Percentiles rank a stretch among this genome's conserved stretches.
Evolutionary conservation across 2,329 filamentous ascomycete species (phyloP).

Genomic region (Ceratocystis smalleyi): DNA sequence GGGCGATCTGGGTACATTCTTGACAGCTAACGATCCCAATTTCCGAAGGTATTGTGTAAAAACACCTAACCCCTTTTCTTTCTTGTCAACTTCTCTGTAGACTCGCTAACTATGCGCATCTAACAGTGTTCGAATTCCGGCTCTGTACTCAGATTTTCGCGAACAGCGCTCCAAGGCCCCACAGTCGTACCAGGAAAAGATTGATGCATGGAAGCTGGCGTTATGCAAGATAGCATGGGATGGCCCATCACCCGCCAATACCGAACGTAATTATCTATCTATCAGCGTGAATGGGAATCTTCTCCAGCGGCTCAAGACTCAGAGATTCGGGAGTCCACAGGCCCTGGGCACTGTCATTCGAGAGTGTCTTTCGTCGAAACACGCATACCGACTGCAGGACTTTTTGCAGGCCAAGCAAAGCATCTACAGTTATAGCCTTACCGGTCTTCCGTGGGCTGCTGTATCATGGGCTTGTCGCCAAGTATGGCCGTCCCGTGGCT

Average conservation of each 20-base stretch:
- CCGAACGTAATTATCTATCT: constrained; percentile 34
- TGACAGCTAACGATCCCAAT: constrained; percentile 43
- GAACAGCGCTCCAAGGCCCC: constrained; percentile 61
- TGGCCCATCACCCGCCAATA: constrained; percentile 35
- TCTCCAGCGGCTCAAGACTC: constrained; percentile 53
- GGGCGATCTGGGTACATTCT: constrained; percentile 54
- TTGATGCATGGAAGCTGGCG: constrained; percentile 61
- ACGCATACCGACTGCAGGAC: constrained; percentile 53
- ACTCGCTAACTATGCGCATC: not conserved
- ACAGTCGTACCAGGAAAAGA: constrained; percentile 70
- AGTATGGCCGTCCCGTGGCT: constrained; percentile 43
- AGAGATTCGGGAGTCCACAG: constrained; percentile 65
- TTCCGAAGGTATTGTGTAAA: constrained; percentile 37
- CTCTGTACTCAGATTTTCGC: constrained; percentile 77
- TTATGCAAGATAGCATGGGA: constrained; percentile 52
- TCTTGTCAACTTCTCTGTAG: not conserved
- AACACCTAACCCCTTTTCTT: not conserved
- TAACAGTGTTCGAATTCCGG: constrained; percentile 58
- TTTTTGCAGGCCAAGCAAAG: constrained; percentile 53
- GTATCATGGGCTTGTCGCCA: constrained; percentile 62
- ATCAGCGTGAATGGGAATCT: constrained; percentile 47
- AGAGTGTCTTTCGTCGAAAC: constrained; percentile 54
- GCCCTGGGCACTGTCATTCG: constrained; percentile 62
- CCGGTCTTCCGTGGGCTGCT: constrained; percentile 52
- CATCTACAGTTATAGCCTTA: constrained; percentile 54